phyloP scores from a whole-genome alignment of 2,329 filamentous ascomycete genomes.

The Dactylellina sp. region DNA sequence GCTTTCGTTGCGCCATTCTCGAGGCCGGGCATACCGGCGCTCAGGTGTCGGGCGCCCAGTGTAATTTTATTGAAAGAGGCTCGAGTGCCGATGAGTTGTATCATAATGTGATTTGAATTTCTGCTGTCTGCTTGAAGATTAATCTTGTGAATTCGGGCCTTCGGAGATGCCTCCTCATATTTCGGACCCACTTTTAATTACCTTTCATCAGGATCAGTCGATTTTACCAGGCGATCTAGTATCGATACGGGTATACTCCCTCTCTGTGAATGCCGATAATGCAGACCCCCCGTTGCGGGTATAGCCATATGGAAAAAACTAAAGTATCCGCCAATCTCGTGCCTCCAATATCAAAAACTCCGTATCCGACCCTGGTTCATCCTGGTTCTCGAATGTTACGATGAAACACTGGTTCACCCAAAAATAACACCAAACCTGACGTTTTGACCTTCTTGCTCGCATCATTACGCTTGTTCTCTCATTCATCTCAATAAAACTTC shows the following conservation, averaged over 20 bases:
- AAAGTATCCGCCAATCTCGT: constrained; percentile 55
- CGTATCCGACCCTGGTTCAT: constrained; percentile 39
- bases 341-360: constrained; percentile 45
- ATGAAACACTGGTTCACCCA: constrained; percentile 48
- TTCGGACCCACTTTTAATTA: constrained; percentile 46
- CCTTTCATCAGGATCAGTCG: constrained; percentile 11
- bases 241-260: constrained; percentile 51
- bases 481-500: neutral
- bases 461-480: constrained; percentile 5
- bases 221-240: constrained; percentile 40
- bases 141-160: neutral
- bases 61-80: neutral
- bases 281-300: constrained; percentile 34
- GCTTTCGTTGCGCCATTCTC: constrained; percentile 14
- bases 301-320: constrained; percentile 26
- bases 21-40: neutral
- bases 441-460: constrained; percentile 55
- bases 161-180: too few relatives aligned
- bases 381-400: constrained; percentile 43
- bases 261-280: constrained; percentile 33
- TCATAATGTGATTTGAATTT: constrained; percentile 12
- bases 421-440: constrained; percentile 56
- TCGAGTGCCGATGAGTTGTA: constrained; percentile 10
- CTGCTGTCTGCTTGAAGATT: neutral
- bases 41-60: constrained; percentile 10